Base-by-base conservation (phyloP, 495 filamentous ascomycete genomes). In the Penicillium parvum region DNA sequence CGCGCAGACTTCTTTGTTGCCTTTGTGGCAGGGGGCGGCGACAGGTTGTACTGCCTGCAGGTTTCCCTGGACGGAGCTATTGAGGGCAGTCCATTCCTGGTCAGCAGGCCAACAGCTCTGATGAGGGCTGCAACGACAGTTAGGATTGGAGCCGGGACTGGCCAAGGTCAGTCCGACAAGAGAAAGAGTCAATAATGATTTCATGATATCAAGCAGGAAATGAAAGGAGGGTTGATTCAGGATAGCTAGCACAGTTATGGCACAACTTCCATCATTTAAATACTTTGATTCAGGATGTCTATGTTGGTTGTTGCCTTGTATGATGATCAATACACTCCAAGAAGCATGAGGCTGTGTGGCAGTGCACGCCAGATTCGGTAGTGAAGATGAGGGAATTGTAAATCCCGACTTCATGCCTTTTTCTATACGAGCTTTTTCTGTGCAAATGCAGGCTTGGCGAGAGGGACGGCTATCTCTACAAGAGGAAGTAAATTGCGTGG, bases 1-100 rank as follows among this genome's bases (percentile, higher is more conserved):
- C 17, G 46, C 45, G 9, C 51, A 39, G 10, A 44, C 39, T 28
- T 67, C 27, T 10, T 57, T 64, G 4, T 60, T 50, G 0, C 37
- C 33, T 7, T 49, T 55, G 45, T 78, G 70, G 47, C 76, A 78
- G 5, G 64, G 53, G 3, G 51, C 46, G 4, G 57, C 73, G 7
- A 64, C 36, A 0, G 71, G 71, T 5, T 57, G 38, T 7, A 68
- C 65, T 16, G 66, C 58, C 8, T 72, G 49, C 10, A 77, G 52
- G 37, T 61, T 58, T 1, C 71, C 65, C 2, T 49, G 28, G 7
- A 74, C 35, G 7, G 66, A 63, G 19, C 45, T 28, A 38, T 73
- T 75, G 14, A 75, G 43, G 0, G 46, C 11, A 1, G 21, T 25
- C 71, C 72, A 75, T 37, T 69, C 52, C 15, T 52, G 27, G 9